A percentile compares a stretch with the other conserved stretches of the same genome.
Evolutionary conservation across 805 yeast genomes (phyloP).

Genomic region (Sugiyamaella smithiae): DNA sequence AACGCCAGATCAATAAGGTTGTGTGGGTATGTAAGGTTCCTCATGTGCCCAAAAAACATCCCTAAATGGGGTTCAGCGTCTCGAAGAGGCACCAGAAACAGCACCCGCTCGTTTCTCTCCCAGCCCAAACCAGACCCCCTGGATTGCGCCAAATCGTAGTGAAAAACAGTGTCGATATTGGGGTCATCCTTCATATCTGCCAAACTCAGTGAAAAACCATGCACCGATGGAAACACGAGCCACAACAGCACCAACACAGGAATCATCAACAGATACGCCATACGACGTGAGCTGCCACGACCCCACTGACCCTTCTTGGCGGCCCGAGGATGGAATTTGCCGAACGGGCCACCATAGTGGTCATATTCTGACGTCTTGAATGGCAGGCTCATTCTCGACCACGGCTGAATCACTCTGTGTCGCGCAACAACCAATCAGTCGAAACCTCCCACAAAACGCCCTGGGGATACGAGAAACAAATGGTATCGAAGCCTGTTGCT

Average conservation of each 20-base stretch:
- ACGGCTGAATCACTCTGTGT: background rate
- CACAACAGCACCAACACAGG: conserved; percentile 14
- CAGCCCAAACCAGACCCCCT: conserved; percentile 71
- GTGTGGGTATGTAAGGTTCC: conserved; percentile 81
- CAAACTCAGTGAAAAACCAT: conserved; percentile 5
- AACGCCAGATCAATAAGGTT: conserved; percentile 79
- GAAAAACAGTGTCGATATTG: conserved; percentile 47
- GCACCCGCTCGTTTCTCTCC: conserved; percentile 72
- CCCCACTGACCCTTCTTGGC: background rate
- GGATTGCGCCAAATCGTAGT: conserved; percentile 68
- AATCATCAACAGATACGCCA: conserved; percentile 7
- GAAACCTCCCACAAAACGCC: too few species aligned
- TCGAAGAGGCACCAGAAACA: conserved; percentile 85
- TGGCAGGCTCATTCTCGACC: conserved; percentile 23
- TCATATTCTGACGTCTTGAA: conserved; percentile 26
- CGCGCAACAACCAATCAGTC: background rate
- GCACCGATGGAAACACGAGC: conserved; percentile 12
- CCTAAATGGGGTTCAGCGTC: conserved; percentile 90
- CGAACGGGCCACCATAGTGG: conserved; percentile 21
- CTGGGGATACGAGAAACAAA: too few species aligned
- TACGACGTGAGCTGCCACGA: background rate
- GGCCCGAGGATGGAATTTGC: conserved; percentile 6
- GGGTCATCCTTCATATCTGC: conserved; percentile 26
- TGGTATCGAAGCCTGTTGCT: too few species aligned
- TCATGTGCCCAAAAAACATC: conserved; percentile 82